Evolutionary conservation across 192 early-diverging fungal species (phyloP), one percentile per base, ranked within the genome.

Genomic region (Paraglomus brasilianum): DNA sequence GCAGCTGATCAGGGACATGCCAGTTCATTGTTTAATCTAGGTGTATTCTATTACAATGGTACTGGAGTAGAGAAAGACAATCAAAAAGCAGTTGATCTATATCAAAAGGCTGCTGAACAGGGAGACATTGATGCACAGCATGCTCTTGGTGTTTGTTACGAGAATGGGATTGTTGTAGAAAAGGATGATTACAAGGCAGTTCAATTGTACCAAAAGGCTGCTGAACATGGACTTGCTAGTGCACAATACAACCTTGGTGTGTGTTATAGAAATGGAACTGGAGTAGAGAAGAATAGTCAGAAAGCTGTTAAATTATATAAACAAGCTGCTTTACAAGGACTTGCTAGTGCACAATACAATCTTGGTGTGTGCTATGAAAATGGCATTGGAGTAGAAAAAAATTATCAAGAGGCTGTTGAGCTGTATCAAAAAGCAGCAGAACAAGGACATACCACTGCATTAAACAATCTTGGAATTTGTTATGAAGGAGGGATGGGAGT

Each of bases 351-450:
- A 17, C 89, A 92, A 65, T 92, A 92, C 66, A 91, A 88, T 8
- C 81, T 94, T 36, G 93, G 91, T 2, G 89, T 88, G 66, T 79
- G 91, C 38, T 93, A 91, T 59, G 93, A 93, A 68, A 89, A 93
- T 77, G 92, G 91, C 5, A 69, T 89, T 6, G 92, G 91, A 13
- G 71, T 84, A 1, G 74, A 83, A 46, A 80, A 78, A 72, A 75
- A 85, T 64, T 58, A 72, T 14, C 67, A 78, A 50, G 77, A 85
- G 66, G 87, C 92, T 8, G 78, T 91, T 2, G 72, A 81, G 41
- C 83, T 90, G 77, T 83, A 91, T 57, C 74, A 83, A 19, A 77
- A 82, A 55, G 85, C 91, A 13, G 89, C 92, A 2, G 74, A 87
- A 44, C 81, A 87, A 58, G 86, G 87, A 56, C 88, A 93, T 69